phyloP scores from a whole-genome alignment of 2,329 filamentous ascomycete species.

The Drechmeria coniospora region DNA sequence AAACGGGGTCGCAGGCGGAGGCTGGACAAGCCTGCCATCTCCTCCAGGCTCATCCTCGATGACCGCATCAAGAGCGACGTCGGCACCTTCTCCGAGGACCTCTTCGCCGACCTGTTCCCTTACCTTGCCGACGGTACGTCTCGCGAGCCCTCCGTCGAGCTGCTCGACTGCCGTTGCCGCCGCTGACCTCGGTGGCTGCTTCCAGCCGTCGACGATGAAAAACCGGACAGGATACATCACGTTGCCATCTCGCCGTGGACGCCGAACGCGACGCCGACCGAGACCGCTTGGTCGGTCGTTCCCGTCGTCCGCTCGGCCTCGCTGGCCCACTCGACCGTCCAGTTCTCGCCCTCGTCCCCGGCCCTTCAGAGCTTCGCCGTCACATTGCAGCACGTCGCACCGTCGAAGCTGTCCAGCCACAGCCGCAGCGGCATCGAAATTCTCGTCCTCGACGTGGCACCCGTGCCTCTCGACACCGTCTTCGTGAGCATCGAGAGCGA shows the following conservation, averaged over 20 bases:
- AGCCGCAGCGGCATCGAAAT: constrained; percentile 72
- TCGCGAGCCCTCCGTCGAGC: neutral
- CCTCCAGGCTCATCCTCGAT: constrained; percentile 70
- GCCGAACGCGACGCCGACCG: constrained; percentile 40
- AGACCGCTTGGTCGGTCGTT: constrained; percentile 70
- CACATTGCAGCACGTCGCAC: constrained; percentile 55
- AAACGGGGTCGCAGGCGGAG: constrained; percentile 37
- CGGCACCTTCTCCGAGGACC: constrained; percentile 72
- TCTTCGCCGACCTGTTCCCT: constrained; percentile 71
- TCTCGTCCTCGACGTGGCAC: constrained; percentile 63
- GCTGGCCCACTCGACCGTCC: constrained; percentile 61
- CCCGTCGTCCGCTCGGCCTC: constrained; percentile 52
- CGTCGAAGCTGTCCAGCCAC: constrained; percentile 57
- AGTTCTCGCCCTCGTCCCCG: constrained; percentile 57
- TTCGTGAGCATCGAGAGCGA: constrained; percentile 78
- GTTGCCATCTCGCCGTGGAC: constrained; percentile 63
- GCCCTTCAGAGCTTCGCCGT: constrained; percentile 69
- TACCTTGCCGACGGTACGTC: constrained; percentile 36
- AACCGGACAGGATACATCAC: constrained; percentile 33
- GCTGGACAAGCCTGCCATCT: constrained; percentile 58
- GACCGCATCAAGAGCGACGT: constrained; percentile 73
- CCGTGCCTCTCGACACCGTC: constrained; percentile 67
- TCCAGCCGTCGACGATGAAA: constrained; percentile 18
- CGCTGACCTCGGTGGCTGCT: neutral
- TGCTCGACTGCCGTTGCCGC: neutral